phyloP scores from a whole-genome alignment of 208 protist genomes.

The Leptomonas pyrrhocoris region DNA sequence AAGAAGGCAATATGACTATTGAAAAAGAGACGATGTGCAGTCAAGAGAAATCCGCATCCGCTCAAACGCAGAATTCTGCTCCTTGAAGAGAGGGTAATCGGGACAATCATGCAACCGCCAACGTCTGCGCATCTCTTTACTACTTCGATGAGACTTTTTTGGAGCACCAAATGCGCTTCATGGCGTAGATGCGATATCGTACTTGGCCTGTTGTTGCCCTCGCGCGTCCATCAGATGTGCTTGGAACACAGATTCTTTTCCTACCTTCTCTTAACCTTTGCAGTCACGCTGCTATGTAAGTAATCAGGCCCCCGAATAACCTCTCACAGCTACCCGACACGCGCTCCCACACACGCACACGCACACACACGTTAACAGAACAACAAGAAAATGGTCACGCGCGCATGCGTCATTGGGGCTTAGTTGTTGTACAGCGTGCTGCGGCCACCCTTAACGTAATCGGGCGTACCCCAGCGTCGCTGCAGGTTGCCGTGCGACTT shows the following conservation, averaged over 20 bases:
- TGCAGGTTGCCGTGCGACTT: conserved; percentile 85
- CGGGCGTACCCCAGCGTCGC: conserved; percentile 75
- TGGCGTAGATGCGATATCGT: neutral
- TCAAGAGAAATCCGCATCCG: too few relatives aligned
- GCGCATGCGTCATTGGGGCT: neutral
- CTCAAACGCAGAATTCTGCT: too few relatives aligned
- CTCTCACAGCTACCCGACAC: neutral
- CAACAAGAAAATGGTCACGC: neutral
- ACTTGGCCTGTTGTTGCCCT: neutral
- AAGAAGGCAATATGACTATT: too few relatives aligned
- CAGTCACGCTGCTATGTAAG: neutral
- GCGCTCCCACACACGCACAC: neutral
- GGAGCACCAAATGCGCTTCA: too few relatives aligned
- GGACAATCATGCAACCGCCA: neutral
- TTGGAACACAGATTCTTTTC: too few relatives aligned
- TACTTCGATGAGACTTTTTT: too few relatives aligned
- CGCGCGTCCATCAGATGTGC: too few relatives aligned
- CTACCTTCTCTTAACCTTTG: neutral
- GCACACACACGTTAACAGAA: neutral
- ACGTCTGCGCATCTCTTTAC: neutral
- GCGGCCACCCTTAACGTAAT: conserved; percentile 67
- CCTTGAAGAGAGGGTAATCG: too few relatives aligned
- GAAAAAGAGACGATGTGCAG: too few relatives aligned
- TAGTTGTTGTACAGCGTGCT: conserved; percentile 70
- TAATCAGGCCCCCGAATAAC: neutral